Evolutionary conservation across 495 filamentous ascomycete genomes (phyloP).

Genomic region (Trypethelium eluteriae): DNA sequence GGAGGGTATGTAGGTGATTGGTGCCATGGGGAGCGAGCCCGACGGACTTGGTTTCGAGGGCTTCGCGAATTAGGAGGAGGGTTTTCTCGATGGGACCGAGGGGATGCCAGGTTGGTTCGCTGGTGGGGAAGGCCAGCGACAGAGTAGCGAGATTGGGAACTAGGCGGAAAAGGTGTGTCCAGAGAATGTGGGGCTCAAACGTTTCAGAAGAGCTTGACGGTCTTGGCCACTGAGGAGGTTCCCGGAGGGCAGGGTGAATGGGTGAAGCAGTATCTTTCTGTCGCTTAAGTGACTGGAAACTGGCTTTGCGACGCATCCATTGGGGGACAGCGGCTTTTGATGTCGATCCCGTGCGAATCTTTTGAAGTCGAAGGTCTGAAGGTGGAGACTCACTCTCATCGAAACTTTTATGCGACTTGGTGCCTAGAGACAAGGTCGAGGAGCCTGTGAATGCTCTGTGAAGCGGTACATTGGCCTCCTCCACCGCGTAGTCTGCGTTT

Average conservation of each 20-base stretch:
- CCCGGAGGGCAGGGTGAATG: background rate
- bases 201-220: background rate
- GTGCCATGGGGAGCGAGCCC: background rate
- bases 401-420: background rate
- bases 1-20: constrained; percentile 17
- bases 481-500: background rate
- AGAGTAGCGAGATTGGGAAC: constrained; percentile 18
- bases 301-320: background rate
- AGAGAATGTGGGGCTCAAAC: background rate
- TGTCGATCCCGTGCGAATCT: background rate
- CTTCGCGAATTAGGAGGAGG: constrained; percentile 24
- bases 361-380: background rate
- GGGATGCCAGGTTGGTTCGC: constrained; percentile 24
- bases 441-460: background rate
- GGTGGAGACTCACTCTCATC: background rate
- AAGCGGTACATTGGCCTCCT: background rate
- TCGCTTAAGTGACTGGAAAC: background rate
- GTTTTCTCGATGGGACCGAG: constrained; percentile 19
- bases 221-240: background rate
- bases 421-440: background rate
- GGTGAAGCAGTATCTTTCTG: background rate
- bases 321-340: background rate
- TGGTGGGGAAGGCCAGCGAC: constrained; percentile 17
- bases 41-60: constrained; percentile 19
- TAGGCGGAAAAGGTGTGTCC: constrained; percentile 14